Percentiles rank a stretch among this genome's conserved stretches.
Evolutionary conservation across 2,329 filamentous ascomycete species (phyloP).

Genomic region (Claviceps sp.): DNA sequence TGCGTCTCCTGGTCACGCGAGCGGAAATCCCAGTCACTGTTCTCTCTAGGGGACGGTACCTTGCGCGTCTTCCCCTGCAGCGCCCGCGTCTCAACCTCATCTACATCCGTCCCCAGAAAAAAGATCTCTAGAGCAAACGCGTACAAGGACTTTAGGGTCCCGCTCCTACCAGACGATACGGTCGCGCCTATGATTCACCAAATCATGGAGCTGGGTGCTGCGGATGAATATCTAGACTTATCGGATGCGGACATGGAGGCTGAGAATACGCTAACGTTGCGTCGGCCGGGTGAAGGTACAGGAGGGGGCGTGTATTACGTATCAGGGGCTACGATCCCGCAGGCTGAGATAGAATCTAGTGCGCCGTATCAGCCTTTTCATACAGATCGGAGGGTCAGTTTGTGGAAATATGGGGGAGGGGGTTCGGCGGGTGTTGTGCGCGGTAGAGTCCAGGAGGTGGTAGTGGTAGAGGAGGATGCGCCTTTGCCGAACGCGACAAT

Average conservation of each 20-base stretch:
- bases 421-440: slow-evolving; percentile 27
- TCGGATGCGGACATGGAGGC: slow-evolving; percentile 39
- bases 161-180: slow-evolving; percentile 44
- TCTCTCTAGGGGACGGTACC: slow-evolving; percentile 50
- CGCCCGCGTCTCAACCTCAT: slow-evolving; percentile 37
- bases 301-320: slow-evolving; percentile 12
- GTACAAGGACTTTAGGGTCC: slow-evolving; percentile 55
- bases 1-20: slow-evolving; percentile 55
- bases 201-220: slow-evolving; percentile 34
- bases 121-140: slow-evolving; percentile 41
- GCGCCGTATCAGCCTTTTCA: slow-evolving; percentile 94
- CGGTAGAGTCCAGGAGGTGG: slow-evolving; percentile 21
- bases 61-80: slow-evolving; percentile 53
- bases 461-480: slow-evolving; percentile 29
- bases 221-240: slow-evolving; percentile 42
- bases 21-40: slow-evolving; percentile 48
- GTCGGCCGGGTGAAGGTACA: slow-evolving; percentile 15
- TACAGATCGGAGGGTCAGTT: slow-evolving; percentile 70
- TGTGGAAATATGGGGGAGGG: slow-evolving; percentile 47
- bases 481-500: slow-evolving; percentile 14
- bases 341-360: slow-evolving; percentile 88
- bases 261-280: slow-evolving; percentile 40
- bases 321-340: slow-evolving; percentile 52
- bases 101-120: slow-evolving; percentile 39
- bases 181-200: slow-evolving; percentile 43